phyloP scores from a whole-genome alignment of 2,329 filamentous ascomycete species.

The Penicillium oxalicum region DNA sequence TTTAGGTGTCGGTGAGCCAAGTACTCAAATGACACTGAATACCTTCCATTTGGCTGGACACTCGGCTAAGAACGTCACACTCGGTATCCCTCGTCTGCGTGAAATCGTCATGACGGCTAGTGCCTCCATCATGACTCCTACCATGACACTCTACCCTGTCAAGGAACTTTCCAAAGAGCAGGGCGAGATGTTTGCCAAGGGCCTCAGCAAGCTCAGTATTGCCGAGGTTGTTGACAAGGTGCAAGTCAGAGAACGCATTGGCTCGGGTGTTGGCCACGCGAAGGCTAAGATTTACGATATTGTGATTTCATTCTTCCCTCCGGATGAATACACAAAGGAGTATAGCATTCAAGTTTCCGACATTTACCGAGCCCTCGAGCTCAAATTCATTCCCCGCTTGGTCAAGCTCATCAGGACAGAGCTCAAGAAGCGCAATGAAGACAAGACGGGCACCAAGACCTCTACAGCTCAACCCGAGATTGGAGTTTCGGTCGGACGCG shows the following conservation, averaged over 20 bases:
- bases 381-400: constrained; percentile 67
- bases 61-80: constrained; percentile 95
- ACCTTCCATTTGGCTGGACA: constrained; percentile 99
- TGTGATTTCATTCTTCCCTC: constrained; percentile 74
- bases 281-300: constrained; percentile 83
- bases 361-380: constrained; percentile 73
- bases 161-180: constrained; percentile 63
- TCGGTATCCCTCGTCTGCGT: constrained; percentile 92
- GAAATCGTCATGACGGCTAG: constrained; percentile 99
- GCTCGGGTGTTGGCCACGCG: constrained; percentile 60
- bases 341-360: constrained; percentile 78
- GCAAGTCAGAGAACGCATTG: constrained; percentile 71
- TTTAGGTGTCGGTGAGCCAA: constrained; percentile 65
- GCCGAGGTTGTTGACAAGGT: constrained; percentile 78
- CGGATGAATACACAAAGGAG: constrained; percentile 72
- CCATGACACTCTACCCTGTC: constrained; percentile 65
- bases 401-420: constrained; percentile 67
- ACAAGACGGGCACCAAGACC: constrained; percentile 49
- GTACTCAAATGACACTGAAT: constrained; percentile 98
- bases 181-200: constrained; percentile 78
- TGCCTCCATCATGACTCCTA: constrained; percentile 78
- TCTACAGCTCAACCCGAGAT: constrained; percentile 73
- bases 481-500: constrained; percentile 54
- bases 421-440: constrained; percentile 67
- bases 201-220: constrained; percentile 78